These are phyloP conservation scores for Macadamia integrifolia DNA, from an alignment of 164 flowering plant genomes.

Conservation along the genomic window DNA sequence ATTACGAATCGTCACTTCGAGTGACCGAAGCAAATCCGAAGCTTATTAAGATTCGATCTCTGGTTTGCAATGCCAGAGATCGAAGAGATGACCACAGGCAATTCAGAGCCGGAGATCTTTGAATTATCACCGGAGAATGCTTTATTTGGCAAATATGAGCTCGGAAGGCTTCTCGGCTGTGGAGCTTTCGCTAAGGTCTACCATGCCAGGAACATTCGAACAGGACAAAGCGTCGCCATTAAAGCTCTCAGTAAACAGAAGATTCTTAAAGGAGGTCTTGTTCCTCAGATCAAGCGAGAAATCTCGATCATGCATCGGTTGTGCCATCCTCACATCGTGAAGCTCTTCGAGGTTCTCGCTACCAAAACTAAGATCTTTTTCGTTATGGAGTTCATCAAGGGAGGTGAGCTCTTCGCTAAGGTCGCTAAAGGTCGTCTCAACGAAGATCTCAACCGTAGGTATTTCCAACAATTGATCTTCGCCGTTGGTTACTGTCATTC, in stretches of 20 bases:
- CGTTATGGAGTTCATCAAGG: slow-evolving; percentile 59
- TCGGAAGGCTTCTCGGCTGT: slow-evolving; percentile 56
- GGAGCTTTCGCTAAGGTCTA: slow-evolving; percentile 58
- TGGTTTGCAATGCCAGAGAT: slow-evolving; percentile 34
- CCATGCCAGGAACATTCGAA: slow-evolving; percentile 11
- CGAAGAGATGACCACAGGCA: slow-evolving; percentile 14
- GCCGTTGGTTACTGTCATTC: slow-evolving; percentile 61
- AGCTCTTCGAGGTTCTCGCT: slow-evolving; percentile 53
- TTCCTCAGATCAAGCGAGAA: slow-evolving; percentile 48
- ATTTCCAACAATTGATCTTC: slow-evolving; percentile 59
- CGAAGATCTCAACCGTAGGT: slow-evolving; percentile 46
- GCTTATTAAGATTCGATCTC: slow-evolving; percentile 17
- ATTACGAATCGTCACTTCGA: too few relatives aligned
- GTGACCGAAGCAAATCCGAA: too few relatives aligned
- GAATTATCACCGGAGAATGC: slow-evolving; percentile 10
- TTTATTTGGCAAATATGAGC: slow-evolving; percentile 52
- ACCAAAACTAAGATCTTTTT: slow-evolving; percentile 51
- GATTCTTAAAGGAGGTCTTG: slow-evolving; percentile 22
- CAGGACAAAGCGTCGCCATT: slow-evolving; percentile 55
- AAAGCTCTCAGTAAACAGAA: slow-evolving; percentile 52
- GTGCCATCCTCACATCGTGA: slow-evolving; percentile 50
- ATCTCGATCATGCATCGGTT: slow-evolving; percentile 48
- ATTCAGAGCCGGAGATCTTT: neutral
- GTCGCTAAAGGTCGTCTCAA: slow-evolving; percentile 49
- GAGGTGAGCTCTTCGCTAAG: slow-evolving; percentile 60